Base-by-base conservation (phyloP, 306 rosid genomes). In the Arachis hypogaea region DNA sequence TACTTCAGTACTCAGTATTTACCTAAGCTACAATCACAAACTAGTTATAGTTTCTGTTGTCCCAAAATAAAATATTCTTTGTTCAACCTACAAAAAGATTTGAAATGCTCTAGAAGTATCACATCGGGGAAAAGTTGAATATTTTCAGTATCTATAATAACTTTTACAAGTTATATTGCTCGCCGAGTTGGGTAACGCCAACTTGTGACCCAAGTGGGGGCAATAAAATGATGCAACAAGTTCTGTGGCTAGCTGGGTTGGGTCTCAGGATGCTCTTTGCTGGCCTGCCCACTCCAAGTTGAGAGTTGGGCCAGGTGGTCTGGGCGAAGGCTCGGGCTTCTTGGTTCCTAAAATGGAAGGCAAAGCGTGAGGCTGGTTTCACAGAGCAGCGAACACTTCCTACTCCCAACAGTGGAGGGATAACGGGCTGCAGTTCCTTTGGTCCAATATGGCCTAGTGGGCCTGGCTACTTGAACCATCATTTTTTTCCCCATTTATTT, bases 351-450 rank as follows among this genome's bases (percentile, higher is more conserved):
- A n/a, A 66, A 57, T 0, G 71, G 71, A 64, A 73, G 80, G 71
- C 1, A 63, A 7, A 2, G 82, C 74, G 82, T 58, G 56, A 78
- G 81, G 81, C 78, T 82, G 81, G 80, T 5, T 49, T 50, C n/a
- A 78, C 83, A 82, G 80, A 73, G 77, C 80, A 77, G 68, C 74
- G 74, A 46, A 0, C 3, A 68, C 85, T 59, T 82, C 66, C 78
- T 46, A 4, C 70, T 76, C 76, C 3, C 0, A 30, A 64, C 74
- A 8, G 78, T 63, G 75, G 78, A 68, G 71, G 82, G 82, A 80
- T 14, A 9, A 63, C 72, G 49, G 59, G 45, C 54, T 29, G 28
- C 63, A 14, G 77, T 55, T 10, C 4, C 5, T 9, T 3, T 2
- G 8, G 10, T 40, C 76, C 49, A 14, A 4, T 3, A 7, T 14